These are phyloP conservation scores for Colletotrichum eleusines DNA, from an alignment of 2,329 filamentous ascomycete species.

Conservation along the genomic window DNA sequence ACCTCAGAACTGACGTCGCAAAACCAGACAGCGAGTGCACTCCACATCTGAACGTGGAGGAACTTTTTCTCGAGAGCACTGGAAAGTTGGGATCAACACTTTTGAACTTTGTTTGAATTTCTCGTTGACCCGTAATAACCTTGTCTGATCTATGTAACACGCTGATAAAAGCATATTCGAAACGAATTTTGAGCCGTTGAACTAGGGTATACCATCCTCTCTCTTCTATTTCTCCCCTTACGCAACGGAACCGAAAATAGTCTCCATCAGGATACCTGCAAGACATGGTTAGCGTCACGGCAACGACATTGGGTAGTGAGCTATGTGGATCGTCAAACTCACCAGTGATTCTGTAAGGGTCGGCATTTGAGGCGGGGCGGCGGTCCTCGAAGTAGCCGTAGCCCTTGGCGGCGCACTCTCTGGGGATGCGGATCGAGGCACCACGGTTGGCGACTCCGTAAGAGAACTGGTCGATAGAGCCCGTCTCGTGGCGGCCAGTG, in stretches of 20 bases:
- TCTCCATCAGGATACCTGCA: constrained; percentile 42
- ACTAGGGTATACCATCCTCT: constrained; percentile 40
- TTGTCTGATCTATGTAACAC: constrained; percentile 41
- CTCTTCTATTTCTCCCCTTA: constrained; percentile 28
- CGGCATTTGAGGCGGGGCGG: constrained; percentile 76
- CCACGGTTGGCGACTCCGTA: constrained; percentile 97
- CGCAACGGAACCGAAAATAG: constrained; percentile 41
- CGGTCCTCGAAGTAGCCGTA: constrained; percentile 95
- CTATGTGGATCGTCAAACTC: not conserved
- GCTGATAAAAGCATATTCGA: constrained; percentile 42
- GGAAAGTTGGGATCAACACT: not conserved
- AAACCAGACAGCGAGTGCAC: not conserved
- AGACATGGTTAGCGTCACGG: not conserved
- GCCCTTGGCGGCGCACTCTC: constrained; percentile 85
- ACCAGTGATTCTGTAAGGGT: constrained; percentile 44
- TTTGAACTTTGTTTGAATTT: constrained; percentile 34
- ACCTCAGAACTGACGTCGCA: not conserved
- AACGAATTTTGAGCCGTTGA: constrained; percentile 31
- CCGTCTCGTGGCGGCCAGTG: constrained; percentile 94
- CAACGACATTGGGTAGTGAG: not conserved
- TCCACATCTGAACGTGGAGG: too few species aligned
- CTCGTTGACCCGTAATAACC: constrained; percentile 40
- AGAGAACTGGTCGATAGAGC: constrained; percentile 90
- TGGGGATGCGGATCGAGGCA: constrained; percentile 91
- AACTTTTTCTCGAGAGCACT: too few species aligned